Evolutionary conservation across 2,329 filamentous ascomycete genomes (phyloP).

Genomic region (Fusarium sp.): DNA sequence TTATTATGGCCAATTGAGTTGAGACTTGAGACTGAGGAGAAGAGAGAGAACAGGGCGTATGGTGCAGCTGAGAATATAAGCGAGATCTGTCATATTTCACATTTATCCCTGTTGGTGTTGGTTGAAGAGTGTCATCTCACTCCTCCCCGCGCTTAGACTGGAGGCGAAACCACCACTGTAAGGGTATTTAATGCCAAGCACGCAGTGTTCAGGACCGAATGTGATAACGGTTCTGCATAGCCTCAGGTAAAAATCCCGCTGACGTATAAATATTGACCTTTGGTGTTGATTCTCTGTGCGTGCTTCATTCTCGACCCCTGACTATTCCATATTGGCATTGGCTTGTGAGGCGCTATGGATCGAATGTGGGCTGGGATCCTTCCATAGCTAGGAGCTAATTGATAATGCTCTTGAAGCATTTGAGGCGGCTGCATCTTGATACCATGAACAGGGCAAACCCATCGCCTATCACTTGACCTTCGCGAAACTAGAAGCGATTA

Average conservation of each 20-base stretch:
- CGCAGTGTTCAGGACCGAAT: neutral
- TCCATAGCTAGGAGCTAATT: neutral
- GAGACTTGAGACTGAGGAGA: neutral
- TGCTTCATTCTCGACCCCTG: neutral
- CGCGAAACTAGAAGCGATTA: neutral
- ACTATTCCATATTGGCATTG: conserved; percentile 11
- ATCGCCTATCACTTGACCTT: neutral
- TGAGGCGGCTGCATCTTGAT: neutral
- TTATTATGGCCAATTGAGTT: neutral
- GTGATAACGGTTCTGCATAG: neutral
- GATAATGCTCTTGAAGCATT: neutral
- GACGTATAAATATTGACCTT: neutral
- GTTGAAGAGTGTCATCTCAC: neutral
- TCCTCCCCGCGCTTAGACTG: conserved; percentile 10
- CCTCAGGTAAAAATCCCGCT: neutral
- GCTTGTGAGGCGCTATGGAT: neutral
- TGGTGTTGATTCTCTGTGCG: neutral
- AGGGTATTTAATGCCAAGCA: neutral
- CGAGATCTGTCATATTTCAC: conserved; percentile 15
- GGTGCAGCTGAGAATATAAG: conserved; percentile 2
- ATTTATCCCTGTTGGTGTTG: conserved; percentile 1
- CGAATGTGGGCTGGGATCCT: neutral
- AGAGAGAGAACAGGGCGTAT: conserved; percentile 4
- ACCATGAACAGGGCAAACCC: neutral
- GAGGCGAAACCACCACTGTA: conserved; percentile 13